Evolutionary conservation across 2,329 filamentous ascomycete genomes (phyloP).

Genomic region (Calonectria pseudoturangicola): DNA sequence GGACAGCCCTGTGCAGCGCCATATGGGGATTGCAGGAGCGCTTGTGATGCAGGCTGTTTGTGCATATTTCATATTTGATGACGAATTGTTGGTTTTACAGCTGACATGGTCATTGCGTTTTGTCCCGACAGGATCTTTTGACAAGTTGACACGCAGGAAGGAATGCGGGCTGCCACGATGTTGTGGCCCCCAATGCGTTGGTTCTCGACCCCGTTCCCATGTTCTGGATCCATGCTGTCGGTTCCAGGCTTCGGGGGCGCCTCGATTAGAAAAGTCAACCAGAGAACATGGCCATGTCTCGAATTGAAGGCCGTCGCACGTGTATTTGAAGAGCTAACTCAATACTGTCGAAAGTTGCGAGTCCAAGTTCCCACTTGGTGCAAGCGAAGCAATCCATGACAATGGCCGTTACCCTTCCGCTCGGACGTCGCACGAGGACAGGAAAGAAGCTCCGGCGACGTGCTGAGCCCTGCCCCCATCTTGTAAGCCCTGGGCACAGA

Average conservation of each 20-base stretch:
- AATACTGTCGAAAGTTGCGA: constrained; percentile 16
- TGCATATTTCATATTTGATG: constrained; percentile 18
- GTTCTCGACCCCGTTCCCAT: constrained; percentile 24
- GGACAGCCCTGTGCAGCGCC: constrained; percentile 18
- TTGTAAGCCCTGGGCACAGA: constrained; percentile 19
- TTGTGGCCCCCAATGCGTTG: constrained; percentile 24
- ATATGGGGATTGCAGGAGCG: constrained; percentile 20
- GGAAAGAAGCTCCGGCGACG: constrained; percentile 6
- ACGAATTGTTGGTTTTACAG: constrained; percentile 20
- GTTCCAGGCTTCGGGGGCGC: neutral
- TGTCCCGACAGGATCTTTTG: constrained; percentile 14
- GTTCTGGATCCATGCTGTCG: constrained; percentile 33
- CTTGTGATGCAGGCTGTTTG: neutral
- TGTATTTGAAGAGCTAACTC: constrained; percentile 19
- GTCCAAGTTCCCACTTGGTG: constrained; percentile 28
- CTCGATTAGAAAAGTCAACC: constrained; percentile 12
- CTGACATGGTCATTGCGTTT: constrained; percentile 26
- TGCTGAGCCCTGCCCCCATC: constrained; percentile 2
- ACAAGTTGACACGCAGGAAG: constrained; percentile 26
- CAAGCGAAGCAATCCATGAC: constrained; percentile 2
- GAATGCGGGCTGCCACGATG: constrained; percentile 28
- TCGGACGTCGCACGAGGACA: constrained; percentile 17
- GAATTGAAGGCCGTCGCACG: constrained; percentile 26
- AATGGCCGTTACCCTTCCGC: constrained; percentile 21
- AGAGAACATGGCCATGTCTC: constrained; percentile 30